Evolutionary conservation across 805 yeast species (phyloP).

Genomic region (Monosporozyma siamensis): DNA sequence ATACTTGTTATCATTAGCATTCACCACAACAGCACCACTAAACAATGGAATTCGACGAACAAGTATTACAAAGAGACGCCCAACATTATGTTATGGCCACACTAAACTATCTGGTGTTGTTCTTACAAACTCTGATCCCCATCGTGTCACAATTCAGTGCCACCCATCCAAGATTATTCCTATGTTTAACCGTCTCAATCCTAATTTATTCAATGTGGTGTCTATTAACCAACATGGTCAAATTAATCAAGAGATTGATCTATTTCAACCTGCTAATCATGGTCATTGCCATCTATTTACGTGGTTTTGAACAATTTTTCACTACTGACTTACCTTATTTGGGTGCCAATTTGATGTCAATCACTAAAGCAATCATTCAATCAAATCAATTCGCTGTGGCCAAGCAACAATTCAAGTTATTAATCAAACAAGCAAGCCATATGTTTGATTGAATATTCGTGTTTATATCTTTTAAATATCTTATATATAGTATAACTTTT

Average conservation of each 20-base stretch:
- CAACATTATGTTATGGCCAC: constrained; percentile 5
- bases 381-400: not conserved
- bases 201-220: constrained; percentile 22
- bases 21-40: not conserved
- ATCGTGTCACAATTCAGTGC: constrained; percentile 17
- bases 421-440: not conserved
- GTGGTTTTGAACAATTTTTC: constrained; percentile 26
- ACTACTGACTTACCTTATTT: constrained; percentile 15
- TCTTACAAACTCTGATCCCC: constrained; percentile 16
- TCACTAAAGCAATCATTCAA: not conserved
- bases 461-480: not conserved
- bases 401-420: not conserved
- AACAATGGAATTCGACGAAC: not conserved
- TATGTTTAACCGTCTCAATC: constrained; percentile 12
- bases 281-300: constrained; percentile 23
- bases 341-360: not conserved
- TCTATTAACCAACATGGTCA: constrained; percentile 25
- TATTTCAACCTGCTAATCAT: constrained; percentile 14
- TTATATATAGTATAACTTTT: not conserved
- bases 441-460: not conserved
- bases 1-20: not conserved
- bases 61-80: constrained; percentile 5
- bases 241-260: constrained; percentile 20
- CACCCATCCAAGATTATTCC: constrained; percentile 27
- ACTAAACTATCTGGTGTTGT: constrained; percentile 5